Evolutionary conservation across 805 yeast species (phyloP).

Genomic region (Pichia heedii): DNA sequence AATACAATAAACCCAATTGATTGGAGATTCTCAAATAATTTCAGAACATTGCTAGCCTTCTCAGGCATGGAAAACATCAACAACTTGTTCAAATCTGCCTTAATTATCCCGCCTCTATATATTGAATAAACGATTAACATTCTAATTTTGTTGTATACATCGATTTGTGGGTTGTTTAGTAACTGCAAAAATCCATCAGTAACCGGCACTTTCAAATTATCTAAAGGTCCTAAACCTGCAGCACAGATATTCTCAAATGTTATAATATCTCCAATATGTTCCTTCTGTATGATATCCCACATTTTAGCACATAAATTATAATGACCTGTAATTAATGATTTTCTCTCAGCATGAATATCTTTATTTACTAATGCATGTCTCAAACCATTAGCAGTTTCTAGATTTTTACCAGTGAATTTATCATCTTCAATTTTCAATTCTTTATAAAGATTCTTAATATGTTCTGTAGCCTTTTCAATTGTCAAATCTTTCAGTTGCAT

Average conservation of each 20-base stretch:
- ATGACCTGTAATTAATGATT: slow-evolving; percentile 23
- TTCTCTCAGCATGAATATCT: slow-evolving; percentile 17
- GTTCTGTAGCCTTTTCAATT: slow-evolving; percentile 20
- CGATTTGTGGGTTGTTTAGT: slow-evolving; percentile 40
- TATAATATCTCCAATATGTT: slow-evolving; percentile 42
- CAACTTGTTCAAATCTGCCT: slow-evolving; percentile 63
- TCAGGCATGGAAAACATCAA: slow-evolving; percentile 40
- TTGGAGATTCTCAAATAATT: slow-evolving; percentile 49
- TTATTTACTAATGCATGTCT: slow-evolving; percentile 24
- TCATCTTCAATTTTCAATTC: slow-evolving; percentile 20
- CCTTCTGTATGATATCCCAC: slow-evolving; percentile 44
- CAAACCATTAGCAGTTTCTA: slow-evolving; percentile 21
- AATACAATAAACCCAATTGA: slow-evolving; percentile 28
- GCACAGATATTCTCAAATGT: slow-evolving; percentile 80
- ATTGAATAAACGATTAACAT: slow-evolving; percentile 66
- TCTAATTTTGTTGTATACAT: slow-evolving; percentile 59
- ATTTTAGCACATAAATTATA: slow-evolving; percentile 40
- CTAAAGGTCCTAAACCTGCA: slow-evolving; percentile 61
- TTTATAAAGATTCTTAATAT: slow-evolving; percentile 13
- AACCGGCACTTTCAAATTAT: slow-evolving; percentile 44
- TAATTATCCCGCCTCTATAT: slow-evolving; percentile 74
- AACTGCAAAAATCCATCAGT: slow-evolving; percentile 48
- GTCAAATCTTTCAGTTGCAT: slow-evolving; percentile 19
- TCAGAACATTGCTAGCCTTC: slow-evolving; percentile 32
- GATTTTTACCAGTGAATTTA: slow-evolving; percentile 14